Evolutionary conservation across 2,329 filamentous ascomycete genomes (phyloP).

Genomic region (Drechslerella stenobrocha): DNA sequence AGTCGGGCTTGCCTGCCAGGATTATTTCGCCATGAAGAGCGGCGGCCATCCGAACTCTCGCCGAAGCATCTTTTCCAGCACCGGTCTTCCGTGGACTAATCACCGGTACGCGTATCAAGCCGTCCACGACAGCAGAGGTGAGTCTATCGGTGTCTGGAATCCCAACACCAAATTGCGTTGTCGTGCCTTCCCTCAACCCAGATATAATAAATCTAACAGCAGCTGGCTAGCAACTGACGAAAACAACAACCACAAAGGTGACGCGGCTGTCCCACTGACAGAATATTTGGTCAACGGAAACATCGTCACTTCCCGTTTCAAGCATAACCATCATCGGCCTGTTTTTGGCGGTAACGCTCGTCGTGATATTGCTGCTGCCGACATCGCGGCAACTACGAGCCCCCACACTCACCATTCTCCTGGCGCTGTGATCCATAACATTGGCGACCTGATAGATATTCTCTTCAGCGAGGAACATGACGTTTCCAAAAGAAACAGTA

Average conservation of each 20-base stretch:
- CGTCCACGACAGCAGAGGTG: slow-evolving; percentile 3
- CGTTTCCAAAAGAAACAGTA: too few relatives aligned
- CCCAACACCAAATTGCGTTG: not conserved
- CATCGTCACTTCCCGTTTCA: slow-evolving; percentile 16
- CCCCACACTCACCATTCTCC: slow-evolving; percentile 16
- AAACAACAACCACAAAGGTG: not conserved
- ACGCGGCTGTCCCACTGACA: slow-evolving; percentile 17
- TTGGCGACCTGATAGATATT: slow-evolving; percentile 21
- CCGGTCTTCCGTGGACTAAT: not conserved
- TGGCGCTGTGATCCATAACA: slow-evolving; percentile 27
- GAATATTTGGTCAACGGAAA: slow-evolving; percentile 14
- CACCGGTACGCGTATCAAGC: slow-evolving; percentile 16
- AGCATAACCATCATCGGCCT: slow-evolving; percentile 27
- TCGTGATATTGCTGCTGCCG: not conserved
- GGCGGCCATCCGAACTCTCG: too few relatives aligned
- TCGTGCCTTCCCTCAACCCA: too few relatives aligned
- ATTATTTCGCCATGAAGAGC: too few relatives aligned
- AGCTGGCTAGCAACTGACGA: too few relatives aligned
- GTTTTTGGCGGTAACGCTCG: not conserved
- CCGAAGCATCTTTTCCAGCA: too few relatives aligned
- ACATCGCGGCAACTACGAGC: not conserved
- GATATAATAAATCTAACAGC: too few relatives aligned
- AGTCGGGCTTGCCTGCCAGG: too few relatives aligned
- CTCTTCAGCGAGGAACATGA: slow-evolving; percentile 9
- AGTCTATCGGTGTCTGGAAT: not conserved